Evolutionary conservation across 2,329 filamentous ascomycete species (phyloP).

Genomic region (Cylindrodendrum hubeiense): DNA sequence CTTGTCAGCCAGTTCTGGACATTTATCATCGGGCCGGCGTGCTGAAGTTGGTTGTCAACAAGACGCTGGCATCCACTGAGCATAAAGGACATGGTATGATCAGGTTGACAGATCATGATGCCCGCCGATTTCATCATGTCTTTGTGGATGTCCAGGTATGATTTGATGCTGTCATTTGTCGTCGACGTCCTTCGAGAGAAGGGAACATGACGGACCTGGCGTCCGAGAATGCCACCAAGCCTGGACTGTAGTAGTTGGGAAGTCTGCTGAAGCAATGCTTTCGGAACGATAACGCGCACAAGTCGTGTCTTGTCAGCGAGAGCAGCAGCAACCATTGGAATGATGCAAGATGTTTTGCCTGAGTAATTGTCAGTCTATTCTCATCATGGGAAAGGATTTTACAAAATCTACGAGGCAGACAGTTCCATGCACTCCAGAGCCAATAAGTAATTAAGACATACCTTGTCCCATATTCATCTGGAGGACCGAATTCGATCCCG

Average conservation of each 20-base stretch:
- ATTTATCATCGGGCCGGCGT: slow-evolving; percentile 63
- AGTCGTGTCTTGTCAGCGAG: slow-evolving; percentile 62
- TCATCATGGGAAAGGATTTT: neutral
- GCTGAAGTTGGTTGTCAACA: slow-evolving; percentile 57
- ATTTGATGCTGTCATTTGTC: slow-evolving; percentile 49
- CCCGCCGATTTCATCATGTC: slow-evolving; percentile 59
- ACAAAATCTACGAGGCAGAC: neutral
- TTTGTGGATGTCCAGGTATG: slow-evolving; percentile 48
- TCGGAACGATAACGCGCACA: slow-evolving; percentile 68
- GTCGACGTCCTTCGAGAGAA: slow-evolving; percentile 64
- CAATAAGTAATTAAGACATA: slow-evolving; percentile 27
- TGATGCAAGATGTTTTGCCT: slow-evolving; percentile 70
- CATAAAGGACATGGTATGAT: slow-evolving; percentile 75
- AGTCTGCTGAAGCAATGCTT: slow-evolving; percentile 69
- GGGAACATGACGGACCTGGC: slow-evolving; percentile 67
- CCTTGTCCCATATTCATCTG: slow-evolving; percentile 78
- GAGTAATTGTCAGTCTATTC: neutral
- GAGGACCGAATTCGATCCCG: slow-evolving; percentile 67
- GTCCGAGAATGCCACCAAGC: slow-evolving; percentile 66
- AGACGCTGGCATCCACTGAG: slow-evolving; percentile 71
- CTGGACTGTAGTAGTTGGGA: slow-evolving; percentile 67
- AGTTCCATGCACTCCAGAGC: slow-evolving; percentile 40
- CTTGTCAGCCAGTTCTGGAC: slow-evolving; percentile 64
- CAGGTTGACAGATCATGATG: slow-evolving; percentile 71
- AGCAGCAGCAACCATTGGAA: slow-evolving; percentile 62